phyloP scores from a whole-genome alignment of 208 protist species.

The Acanthamoeba royreba region DNA sequence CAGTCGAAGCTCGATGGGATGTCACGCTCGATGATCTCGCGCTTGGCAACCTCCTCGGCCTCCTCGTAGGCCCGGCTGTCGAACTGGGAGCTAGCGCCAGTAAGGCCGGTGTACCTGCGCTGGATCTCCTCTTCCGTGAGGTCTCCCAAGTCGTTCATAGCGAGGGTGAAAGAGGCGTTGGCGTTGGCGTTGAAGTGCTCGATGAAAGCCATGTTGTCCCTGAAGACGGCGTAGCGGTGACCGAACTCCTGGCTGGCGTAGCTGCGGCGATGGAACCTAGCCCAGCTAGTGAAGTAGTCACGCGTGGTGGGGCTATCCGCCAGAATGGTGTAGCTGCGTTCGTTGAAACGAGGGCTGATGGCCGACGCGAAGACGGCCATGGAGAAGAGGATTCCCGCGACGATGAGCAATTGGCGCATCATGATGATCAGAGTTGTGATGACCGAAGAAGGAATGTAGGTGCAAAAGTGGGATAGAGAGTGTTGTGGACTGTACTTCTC shows the following conservation, averaged over 20 bases:
- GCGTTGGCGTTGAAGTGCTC: conserved; percentile 25
- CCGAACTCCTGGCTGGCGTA: conserved; percentile 15
- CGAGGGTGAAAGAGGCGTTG: conserved; percentile 42
- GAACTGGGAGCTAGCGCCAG: not conserved
- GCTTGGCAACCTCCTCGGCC: not conserved
- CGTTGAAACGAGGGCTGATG: conserved; percentile 15
- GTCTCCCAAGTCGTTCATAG: conserved; percentile 63
- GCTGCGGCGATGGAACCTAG: conserved; percentile 52
- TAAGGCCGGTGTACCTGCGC: not conserved
- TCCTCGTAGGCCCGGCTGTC: not conserved
- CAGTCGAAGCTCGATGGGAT: conserved; percentile 85
- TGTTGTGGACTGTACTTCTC: conserved; percentile 23
- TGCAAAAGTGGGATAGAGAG: not conserved
- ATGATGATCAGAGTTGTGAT: not conserved
- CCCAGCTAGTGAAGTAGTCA: conserved; percentile 85
- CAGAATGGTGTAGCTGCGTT: not conserved
- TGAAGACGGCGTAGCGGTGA: not conserved
- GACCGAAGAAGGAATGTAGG: not conserved
- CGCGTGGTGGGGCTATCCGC: not conserved
- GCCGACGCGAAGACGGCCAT: not conserved
- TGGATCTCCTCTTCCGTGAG: conserved; percentile 56
- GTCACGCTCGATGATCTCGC: conserved; percentile 79
- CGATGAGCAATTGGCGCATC: not conserved
- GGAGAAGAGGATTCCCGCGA: not conserved
- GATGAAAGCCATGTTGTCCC: not conserved